Conservation (phyloP, 225 moss, liverwort and hornwort genomes). For the Takakia lepidozioides region DNA sequence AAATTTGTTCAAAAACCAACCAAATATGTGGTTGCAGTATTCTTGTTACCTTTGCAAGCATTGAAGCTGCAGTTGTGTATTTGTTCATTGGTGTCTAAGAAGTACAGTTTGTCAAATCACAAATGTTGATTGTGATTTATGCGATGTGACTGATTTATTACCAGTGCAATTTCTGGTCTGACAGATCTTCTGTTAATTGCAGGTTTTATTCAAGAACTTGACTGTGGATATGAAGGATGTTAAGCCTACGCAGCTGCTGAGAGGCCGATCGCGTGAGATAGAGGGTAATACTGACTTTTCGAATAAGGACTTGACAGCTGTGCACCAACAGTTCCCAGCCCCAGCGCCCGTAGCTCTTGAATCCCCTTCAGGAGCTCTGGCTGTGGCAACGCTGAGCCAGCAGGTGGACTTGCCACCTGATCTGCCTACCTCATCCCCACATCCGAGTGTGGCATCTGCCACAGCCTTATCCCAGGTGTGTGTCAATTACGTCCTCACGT, state of each 20-base stretch:
- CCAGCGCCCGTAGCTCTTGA: slow-evolving; percentile 18
- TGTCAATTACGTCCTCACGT: too few relatives aligned
- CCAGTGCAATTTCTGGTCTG: neutral
- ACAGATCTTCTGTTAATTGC: slow-evolving; percentile 3
- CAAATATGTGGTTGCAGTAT: too few relatives aligned
- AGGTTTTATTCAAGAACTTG: slow-evolving; percentile 90
- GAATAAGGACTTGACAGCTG: slow-evolving; percentile 60
- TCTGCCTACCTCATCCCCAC: slow-evolving; percentile 18
- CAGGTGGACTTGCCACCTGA: slow-evolving; percentile 44
- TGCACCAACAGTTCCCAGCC: slow-evolving; percentile 43
- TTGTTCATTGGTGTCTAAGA: too few relatives aligned
- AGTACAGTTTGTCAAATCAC: too few relatives aligned
- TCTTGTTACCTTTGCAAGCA: too few relatives aligned
- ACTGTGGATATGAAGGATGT: slow-evolving; percentile 88
- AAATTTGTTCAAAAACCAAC: too few relatives aligned
- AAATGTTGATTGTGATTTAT: neutral
- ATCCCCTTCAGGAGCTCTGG: slow-evolving; percentile 7
- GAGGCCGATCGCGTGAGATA: slow-evolving; percentile 65
- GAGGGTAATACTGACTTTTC: slow-evolving; percentile 98
- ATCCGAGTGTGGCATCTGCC: slow-evolving; percentile 31
- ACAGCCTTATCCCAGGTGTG: slow-evolving; percentile 51
- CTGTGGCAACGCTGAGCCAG: slow-evolving; percentile 14
- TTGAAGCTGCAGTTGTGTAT: too few relatives aligned
- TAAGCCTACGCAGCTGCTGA: slow-evolving; percentile 81
- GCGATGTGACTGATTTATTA: neutral